phyloP scores from a whole-genome alignment of 169 alveolate species.

The Cryptosporidium parvum region DNA sequence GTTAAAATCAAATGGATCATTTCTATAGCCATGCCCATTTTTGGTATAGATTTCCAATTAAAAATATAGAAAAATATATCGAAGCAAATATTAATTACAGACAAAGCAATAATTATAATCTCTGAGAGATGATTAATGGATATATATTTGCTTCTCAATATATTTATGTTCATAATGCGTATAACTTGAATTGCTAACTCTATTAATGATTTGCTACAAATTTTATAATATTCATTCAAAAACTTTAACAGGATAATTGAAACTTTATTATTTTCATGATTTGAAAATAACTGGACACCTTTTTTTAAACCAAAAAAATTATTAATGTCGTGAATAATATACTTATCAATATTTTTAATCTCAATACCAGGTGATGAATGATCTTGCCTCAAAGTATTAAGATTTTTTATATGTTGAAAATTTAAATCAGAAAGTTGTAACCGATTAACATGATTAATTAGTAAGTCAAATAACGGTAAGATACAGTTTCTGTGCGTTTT shows the following conservation, averaged over 20 bases:
- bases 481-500: background rate
- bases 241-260: background rate
- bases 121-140: background rate
- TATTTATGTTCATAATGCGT: background rate
- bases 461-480: constrained; percentile 3
- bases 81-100: background rate
- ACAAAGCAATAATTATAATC: background rate
- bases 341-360: background rate
- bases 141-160: background rate
- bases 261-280: background rate
- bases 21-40: constrained; percentile 5
- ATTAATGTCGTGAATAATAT: constrained; percentile 20
- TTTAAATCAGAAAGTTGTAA: background rate
- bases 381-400: background rate
- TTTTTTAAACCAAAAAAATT: background rate
- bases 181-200: constrained; percentile 13
- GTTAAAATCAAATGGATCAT: constrained; percentile 13
- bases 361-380: background rate
- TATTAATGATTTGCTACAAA: background rate
- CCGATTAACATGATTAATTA: background rate
- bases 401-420: background rate
- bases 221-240: background rate
- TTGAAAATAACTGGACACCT: background rate
- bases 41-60: constrained; percentile 26
- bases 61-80: constrained; percentile 12